Evolutionary conservation across 176 grass and related monocot genomes (phyloP), one percentile per base, ranked within the genome.

Genomic region (Musa acuminata): DNA sequence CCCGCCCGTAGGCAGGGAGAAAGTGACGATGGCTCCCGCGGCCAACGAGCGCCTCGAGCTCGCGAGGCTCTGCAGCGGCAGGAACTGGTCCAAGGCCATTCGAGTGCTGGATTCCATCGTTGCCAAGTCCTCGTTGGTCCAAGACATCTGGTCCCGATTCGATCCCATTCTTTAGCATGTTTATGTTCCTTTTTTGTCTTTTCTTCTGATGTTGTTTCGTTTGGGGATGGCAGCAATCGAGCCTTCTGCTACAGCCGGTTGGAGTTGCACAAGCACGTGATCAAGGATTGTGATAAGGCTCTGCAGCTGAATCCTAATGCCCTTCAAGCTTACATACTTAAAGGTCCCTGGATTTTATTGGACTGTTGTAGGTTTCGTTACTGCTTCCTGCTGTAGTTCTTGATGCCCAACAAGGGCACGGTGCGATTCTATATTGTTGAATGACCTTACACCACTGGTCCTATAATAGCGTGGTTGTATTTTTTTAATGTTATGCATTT

Each of bases 41-140:
- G 71, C 73, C 70, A 83, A 77, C 62, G 88, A 89, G 62, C 83
- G 94, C 77, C 85, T 82, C 49, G 94, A 98, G 69, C 94, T 98
- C 55, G 90, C 86, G 67, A 83, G 82, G 80, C 82, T 91, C 80
- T 93, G 95, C 67, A 88, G 88, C 53, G 52, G 77, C 0, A 88
- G 90, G 29, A 94, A 94, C 82, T 99, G 95, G 95, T 98, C 95
- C 78, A 99, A 94, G 83, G 90, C 95, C 84, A 99, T 99, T 67
- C 86, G 88, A 78, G 77, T 99, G 63, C 84, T 99, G 21, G 88
- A 99, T 64, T 82, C 88, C 25, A 75, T 89, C 78, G 84, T 99
- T 72, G 78, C 78, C 51, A 55, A 64, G 19, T 91, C 90, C 22
- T 89, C 81, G 75, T 98, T 90, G 69, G 85, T 94, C 83, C 90